Evolutionary conservation across 1,284 basidiomycete genomes (phyloP).

Genomic region (Trichosporon ovoides): DNA sequence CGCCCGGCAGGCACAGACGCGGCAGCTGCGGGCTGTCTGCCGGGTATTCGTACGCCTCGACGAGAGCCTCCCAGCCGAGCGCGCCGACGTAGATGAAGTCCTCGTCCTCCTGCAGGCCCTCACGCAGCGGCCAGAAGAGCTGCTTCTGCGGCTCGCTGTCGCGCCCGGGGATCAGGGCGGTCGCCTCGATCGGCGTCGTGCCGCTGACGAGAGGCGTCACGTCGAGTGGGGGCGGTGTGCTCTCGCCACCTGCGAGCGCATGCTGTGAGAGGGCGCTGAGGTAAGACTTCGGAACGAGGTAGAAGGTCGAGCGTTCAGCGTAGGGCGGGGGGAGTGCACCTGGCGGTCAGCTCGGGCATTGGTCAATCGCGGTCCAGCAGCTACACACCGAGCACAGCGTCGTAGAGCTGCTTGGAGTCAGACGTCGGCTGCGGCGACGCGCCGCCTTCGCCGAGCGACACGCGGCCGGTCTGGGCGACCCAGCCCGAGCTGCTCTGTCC

Average conservation of each 20-base stretch:
- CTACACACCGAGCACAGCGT: constrained; percentile 14
- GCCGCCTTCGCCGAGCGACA: constrained; percentile 26
- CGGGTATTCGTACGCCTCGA: constrained; percentile 28
- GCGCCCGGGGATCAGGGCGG: constrained; percentile 23
- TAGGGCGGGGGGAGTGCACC: constrained; percentile 35
- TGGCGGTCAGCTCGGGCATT: constrained; percentile 10
- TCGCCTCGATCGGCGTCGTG: constrained; percentile 22
- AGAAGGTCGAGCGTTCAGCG: constrained; percentile 29
- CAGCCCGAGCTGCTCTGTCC: constrained; percentile 22
- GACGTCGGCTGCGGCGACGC: neutral
- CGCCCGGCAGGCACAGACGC: constrained; percentile 52
- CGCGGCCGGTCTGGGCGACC: constrained; percentile 40
- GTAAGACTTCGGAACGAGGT: constrained; percentile 37
- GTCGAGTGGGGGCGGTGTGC: constrained; percentile 21
- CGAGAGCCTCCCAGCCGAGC: constrained; percentile 65
- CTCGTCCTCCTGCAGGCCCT: constrained; percentile 58
- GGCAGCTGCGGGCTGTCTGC: constrained; percentile 49
- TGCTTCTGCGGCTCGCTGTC: constrained; percentile 7
- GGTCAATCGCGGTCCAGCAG: too few species aligned
- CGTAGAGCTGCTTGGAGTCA: constrained; percentile 8
- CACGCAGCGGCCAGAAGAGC: constrained; percentile 37
- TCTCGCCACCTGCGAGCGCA: constrained; percentile 20
- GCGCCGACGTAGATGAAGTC: constrained; percentile 74
- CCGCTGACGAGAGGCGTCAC: constrained; percentile 25
- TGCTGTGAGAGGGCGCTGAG: constrained; percentile 30